Evolutionary conservation across 2,329 filamentous ascomycete species (phyloP), one percentile per base, ranked within the genome.

Genomic region (Sphaerulina vaccinii): DNA sequence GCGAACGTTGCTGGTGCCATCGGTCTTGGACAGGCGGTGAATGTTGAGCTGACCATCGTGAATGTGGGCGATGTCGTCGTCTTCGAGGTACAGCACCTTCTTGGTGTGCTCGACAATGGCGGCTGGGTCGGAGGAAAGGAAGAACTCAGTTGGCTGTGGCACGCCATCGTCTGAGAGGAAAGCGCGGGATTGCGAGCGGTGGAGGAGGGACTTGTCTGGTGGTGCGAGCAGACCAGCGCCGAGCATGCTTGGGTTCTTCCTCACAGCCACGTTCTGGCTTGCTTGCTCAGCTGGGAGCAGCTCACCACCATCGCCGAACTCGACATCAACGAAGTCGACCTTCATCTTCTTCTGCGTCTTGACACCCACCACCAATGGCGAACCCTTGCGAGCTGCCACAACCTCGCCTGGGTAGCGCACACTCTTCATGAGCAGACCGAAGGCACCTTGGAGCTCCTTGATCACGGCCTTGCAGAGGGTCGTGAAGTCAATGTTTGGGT

Each of bases 51-150:
- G 95, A 54, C 93, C 93, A 77, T 99, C 93, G 78, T 97, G 93
- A 67, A 99, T 96, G 79, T 99, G 93, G 61, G 93, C 93, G 79
- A 99, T 97, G 71, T 99, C 93, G 72, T 99, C 93, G 71, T 99
- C 93, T 80, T 99, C 93, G 51, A 99, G 87, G 80, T 99, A 99
- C 75, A 99, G 86, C 60, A 99, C 93, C 83, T 97, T 99, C 84
- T 99, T 99, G 72, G 93, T 99, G 82, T 99, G 93, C 81, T 99
- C 93, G 63, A 99, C 88, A 68, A 99, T 96, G 68, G 93, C 92
- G 36, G 93, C 96, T 15, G 93, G 93, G 75, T 99, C 93, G 54
- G 93, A 99, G 53, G 93, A 99, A 62, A 99, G 84, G 84, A 97
- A 99, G 80, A 99, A 99, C 75, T 99, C 93, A 66, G 92, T 92